A percentile compares a stretch with the other conserved stretches of the same genome.
phyloP scores from a whole-genome alignment of 495 filamentous ascomycete genomes.

The Aspergillus funiculosus region DNA sequence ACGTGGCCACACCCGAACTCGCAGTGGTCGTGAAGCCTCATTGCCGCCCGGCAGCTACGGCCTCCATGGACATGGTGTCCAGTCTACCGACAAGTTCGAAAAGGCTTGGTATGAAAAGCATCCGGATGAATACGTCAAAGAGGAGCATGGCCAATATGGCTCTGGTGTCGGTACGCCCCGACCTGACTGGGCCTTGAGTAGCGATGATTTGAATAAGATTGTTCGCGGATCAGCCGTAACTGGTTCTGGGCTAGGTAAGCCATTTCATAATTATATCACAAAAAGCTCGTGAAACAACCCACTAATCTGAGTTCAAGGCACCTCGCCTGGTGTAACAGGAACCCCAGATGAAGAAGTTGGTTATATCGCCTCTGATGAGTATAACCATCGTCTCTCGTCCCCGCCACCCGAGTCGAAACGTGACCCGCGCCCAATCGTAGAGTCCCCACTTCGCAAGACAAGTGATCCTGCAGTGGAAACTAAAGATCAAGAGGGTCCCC shows the following conservation, averaged over 20 bases:
- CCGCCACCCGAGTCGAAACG: constrained; percentile 49
- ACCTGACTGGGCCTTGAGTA: constrained; percentile 82
- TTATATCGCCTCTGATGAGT: constrained; percentile 74
- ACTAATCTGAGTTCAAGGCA: constrained; percentile 35
- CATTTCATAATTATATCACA: neutral
- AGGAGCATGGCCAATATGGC: constrained; percentile 64
- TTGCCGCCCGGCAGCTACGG: constrained; percentile 76
- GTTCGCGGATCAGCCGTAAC: constrained; percentile 64
- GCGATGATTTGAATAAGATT: constrained; percentile 85
- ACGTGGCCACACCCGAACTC: constrained; percentile 62
- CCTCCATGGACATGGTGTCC: constrained; percentile 74
- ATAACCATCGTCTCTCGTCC: constrained; percentile 61
- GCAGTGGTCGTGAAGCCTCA: constrained; percentile 54
- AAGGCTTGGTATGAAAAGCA: constrained; percentile 88
- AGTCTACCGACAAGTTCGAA: constrained; percentile 65
- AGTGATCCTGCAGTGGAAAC: constrained; percentile 41
- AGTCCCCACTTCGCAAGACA: constrained; percentile 54
- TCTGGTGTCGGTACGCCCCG: constrained; percentile 58
- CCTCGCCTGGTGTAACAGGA: constrained; percentile 45
- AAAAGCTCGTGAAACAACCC: neutral
- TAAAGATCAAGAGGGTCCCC: constrained; percentile 35
- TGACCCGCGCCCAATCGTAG: constrained; percentile 41
- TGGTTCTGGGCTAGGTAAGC: constrained; percentile 61
- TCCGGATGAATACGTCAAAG: constrained; percentile 67
- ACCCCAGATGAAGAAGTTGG: constrained; percentile 77